These are phyloP conservation scores for Trichosporon coremiiforme DNA, from an alignment of 1,284 basidiomycete species.

Conservation along the genomic window DNA sequence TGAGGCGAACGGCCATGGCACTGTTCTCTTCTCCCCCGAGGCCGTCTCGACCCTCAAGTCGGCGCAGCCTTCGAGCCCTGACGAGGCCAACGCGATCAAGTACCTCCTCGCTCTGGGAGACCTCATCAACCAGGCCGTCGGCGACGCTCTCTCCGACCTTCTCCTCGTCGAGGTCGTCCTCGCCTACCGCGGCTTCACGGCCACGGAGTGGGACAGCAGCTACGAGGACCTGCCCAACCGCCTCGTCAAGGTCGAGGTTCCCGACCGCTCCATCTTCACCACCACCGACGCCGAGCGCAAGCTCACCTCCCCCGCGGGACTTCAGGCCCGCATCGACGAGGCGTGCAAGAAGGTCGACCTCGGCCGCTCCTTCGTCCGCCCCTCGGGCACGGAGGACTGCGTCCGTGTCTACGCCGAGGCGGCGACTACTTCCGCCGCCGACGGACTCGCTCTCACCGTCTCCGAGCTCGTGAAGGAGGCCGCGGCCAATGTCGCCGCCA, in stretches of 20 bases:
- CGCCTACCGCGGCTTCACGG: constrained; percentile 80
- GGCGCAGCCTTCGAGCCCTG: constrained; percentile 73
- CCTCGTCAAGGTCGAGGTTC: constrained; percentile 91
- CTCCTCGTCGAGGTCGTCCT: constrained; percentile 93
- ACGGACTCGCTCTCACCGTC: constrained; percentile 55
- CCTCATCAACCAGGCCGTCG: constrained; percentile 97
- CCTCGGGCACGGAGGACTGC: constrained; percentile 97
- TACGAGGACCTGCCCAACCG: constrained; percentile 95
- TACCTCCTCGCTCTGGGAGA: constrained; percentile 75
- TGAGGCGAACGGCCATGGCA: constrained; percentile 98
- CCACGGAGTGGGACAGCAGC: constrained; percentile 86
- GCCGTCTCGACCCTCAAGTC: constrained; percentile 66
- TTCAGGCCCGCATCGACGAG: constrained; percentile 87
- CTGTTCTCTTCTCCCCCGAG: constrained; percentile 84
- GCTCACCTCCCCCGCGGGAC: constrained; percentile 73
- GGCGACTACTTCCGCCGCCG: constrained; percentile 69
- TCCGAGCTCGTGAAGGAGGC: constrained; percentile 43
- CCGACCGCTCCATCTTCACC: constrained; percentile 79
- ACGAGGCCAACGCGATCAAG: constrained; percentile 74
- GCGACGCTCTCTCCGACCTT: constrained; percentile 95
- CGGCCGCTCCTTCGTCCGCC: constrained; percentile 90
- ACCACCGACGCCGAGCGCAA: constrained; percentile 93
- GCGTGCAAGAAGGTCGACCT: constrained; percentile 77
- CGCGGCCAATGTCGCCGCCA: constrained; percentile 26
- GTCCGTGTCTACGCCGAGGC: constrained; percentile 98